Evolutionary conservation across 2,329 filamentous ascomycete species (phyloP).

Genomic region (Hypocrella siamensis): DNA sequence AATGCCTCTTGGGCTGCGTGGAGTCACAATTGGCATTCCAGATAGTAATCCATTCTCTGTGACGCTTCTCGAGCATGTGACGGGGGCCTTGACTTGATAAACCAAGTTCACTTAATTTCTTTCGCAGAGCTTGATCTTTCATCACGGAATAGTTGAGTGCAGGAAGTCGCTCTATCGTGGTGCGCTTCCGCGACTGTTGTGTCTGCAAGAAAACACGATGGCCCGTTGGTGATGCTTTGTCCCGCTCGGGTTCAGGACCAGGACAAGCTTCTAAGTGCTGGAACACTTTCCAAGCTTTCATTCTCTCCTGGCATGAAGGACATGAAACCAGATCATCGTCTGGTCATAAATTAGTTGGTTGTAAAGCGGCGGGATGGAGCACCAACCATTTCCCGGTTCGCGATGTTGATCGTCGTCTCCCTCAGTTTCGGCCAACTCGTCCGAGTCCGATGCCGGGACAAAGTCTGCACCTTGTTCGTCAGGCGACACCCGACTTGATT

Average conservation of each 20-base stretch:
- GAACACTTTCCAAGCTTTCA: conserved; percentile 68
- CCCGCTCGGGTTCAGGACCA: conserved; percentile 16
- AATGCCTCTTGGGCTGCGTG: conserved; percentile 50
- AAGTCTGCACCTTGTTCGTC: no score
- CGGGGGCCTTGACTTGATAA: conserved; percentile 57
- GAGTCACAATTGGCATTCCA: conserved; percentile 98
- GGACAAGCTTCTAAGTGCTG: conserved; percentile 59
- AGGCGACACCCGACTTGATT: no score
- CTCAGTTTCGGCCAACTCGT: no score
- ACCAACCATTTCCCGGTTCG: conserved; percentile 12
- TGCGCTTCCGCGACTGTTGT: conserved; percentile 13
- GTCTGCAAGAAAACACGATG: conserved; percentile 10
- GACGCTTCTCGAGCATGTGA: conserved; percentile 57
- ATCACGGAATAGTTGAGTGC: conserved; percentile 75
- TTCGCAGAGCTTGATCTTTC: conserved; percentile 63
- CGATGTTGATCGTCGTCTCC: conserved; percentile 15
- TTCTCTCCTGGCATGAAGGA: conserved; percentile 63
- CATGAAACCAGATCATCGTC: conserved; percentile 70
- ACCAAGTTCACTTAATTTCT: conserved; percentile 68
- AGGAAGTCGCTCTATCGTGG: conserved; percentile 46
- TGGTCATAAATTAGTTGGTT: not conserved
- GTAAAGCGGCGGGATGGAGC: not conserved
- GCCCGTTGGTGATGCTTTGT: not conserved
- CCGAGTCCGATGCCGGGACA: conserved; percentile 1
- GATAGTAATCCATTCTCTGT: conserved; percentile 86